Conservation (phyloP, 73 alveolate species). For the Stentor roeselii region DNA sequence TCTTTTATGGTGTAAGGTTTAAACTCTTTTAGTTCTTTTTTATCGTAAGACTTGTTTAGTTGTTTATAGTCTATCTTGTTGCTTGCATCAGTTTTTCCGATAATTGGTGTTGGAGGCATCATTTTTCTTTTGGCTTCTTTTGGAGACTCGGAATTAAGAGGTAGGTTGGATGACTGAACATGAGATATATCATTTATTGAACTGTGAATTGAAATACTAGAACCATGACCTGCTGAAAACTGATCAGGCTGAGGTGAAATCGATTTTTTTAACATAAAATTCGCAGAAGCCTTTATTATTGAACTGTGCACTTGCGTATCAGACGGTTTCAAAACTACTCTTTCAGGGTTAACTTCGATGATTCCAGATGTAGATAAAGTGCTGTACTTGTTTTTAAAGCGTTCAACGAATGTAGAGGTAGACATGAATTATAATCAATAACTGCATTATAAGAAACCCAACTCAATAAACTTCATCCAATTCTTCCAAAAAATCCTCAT, state of each 20-base stretch:
- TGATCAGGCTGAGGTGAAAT: background rate
- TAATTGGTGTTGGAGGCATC: background rate
- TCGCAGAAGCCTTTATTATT: background rate
- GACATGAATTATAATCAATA: background rate
- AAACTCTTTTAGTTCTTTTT: background rate
- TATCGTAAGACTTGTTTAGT: background rate
- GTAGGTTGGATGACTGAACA: background rate
- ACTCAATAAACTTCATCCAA: too few species aligned
- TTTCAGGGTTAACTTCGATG: background rate
- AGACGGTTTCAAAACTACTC: background rate
- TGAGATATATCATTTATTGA: background rate
- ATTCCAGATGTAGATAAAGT: background rate
- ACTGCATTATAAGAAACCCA: too few species aligned
- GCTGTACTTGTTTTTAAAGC: background rate
- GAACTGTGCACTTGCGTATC: background rate
- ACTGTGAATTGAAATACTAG: background rate
- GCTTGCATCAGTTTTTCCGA: background rate
- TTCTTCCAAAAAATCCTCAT: too few species aligned
- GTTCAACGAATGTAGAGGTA: background rate
- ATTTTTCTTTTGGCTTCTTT: background rate
- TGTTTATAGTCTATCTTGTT: background rate
- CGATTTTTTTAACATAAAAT: too few species aligned
- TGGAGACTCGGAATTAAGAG: background rate
- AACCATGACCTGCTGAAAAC: background rate
- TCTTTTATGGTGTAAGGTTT: slow-evolving; percentile 24